Evolutionary conservation across 2,329 filamentous ascomycete species (phyloP).

Genomic region (Exophiala oligosperma): DNA sequence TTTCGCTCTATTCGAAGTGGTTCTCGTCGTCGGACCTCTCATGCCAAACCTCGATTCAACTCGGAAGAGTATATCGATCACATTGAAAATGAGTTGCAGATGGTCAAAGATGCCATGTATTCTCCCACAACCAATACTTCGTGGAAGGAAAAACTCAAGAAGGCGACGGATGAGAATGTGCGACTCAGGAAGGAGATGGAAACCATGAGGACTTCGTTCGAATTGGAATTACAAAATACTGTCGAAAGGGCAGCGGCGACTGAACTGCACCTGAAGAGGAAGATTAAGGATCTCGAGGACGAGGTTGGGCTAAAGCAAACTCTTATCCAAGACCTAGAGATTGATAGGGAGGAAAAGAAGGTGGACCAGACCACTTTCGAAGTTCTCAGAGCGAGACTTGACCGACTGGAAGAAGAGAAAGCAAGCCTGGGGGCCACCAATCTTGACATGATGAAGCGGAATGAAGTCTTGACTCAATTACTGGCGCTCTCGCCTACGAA

Average conservation of each 20-base stretch:
- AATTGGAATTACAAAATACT: constrained; percentile 36
- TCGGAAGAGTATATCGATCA: constrained; percentile 50
- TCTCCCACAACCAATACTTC: constrained; percentile 36
- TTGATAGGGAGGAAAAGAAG: constrained; percentile 33
- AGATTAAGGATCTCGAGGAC: constrained; percentile 35
- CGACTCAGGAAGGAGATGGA: constrained; percentile 35
- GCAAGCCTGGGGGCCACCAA: constrained; percentile 35
- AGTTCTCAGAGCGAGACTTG: constrained; percentile 29
- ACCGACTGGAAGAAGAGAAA: constrained; percentile 35
- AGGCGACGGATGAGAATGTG: constrained; percentile 34
- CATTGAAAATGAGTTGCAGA: constrained; percentile 47
- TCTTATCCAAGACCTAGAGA: constrained; percentile 35
- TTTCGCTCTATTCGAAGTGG: constrained; percentile 17
- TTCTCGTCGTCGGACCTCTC: constrained; percentile 18
- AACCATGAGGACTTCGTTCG: constrained; percentile 36
- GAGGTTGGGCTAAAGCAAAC: constrained; percentile 34
- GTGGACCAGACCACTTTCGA: constrained; percentile 25
- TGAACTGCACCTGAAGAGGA: constrained; percentile 33
- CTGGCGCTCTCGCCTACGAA: constrained; percentile 38
- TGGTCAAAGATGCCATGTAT: constrained; percentile 41
- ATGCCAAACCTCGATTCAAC: constrained; percentile 37
- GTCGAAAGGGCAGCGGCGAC: constrained; percentile 31
- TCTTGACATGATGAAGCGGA: constrained; percentile 35
- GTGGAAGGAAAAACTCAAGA: constrained; percentile 31
- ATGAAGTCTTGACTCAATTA: constrained; percentile 39